Conservation (phyloP, 768 basidiomycete species). For the Pleurotus tuoliensis region DNA sequence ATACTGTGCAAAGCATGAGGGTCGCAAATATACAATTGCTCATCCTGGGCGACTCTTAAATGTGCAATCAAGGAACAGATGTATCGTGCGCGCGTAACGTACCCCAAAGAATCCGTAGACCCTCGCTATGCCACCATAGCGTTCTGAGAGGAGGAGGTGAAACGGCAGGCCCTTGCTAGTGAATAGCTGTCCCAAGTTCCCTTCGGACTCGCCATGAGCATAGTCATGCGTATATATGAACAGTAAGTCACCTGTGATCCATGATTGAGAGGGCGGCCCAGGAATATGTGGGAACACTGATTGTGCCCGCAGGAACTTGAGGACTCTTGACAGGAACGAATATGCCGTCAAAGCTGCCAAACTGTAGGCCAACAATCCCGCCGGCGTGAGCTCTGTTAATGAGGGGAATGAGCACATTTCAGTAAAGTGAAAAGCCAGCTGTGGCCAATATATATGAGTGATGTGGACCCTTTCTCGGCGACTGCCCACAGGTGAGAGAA, state of each 20-base stretch:
- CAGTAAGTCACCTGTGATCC: constrained; percentile 25
- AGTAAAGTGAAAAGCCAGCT: no score
- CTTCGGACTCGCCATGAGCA: constrained; percentile 15
- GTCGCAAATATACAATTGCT: constrained; percentile 47
- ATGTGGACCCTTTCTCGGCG: no score
- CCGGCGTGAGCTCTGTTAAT: no score
- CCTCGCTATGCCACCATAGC: constrained; percentile 41
- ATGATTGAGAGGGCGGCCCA: constrained; percentile 30
- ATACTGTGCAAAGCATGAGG: constrained; percentile 45
- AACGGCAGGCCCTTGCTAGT: constrained; percentile 39
- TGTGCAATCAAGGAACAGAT: neutral
- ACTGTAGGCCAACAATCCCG: no score
- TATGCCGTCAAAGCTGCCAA: no score
- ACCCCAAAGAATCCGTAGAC: constrained; percentile 47
- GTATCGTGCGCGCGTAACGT: constrained; percentile 7
- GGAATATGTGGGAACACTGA: constrained; percentile 25
- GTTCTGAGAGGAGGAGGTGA: constrained; percentile 32
- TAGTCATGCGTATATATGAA: neutral
- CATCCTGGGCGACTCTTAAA: constrained; percentile 27
- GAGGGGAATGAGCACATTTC: no score
- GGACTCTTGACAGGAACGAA: neutral
- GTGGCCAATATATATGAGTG: no score
- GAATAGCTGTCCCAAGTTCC: constrained; percentile 40
- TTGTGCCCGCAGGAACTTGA: neutral
- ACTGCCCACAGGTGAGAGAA: no score